phyloP scores from a whole-genome alignment of 257 asterid genomes.

The Nicotiana knightiana region DNA sequence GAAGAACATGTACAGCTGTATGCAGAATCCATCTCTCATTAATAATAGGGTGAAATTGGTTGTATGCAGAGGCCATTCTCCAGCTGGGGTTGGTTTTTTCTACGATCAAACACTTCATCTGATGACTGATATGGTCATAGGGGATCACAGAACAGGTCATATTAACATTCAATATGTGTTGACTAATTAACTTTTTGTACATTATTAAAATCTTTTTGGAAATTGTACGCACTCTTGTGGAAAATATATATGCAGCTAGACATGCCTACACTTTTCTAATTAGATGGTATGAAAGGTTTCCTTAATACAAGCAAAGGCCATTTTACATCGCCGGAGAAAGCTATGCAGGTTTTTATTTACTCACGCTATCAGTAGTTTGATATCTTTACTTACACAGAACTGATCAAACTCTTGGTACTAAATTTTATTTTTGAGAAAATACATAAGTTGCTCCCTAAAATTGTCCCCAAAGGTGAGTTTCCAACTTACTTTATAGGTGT shows the following conservation, averaged over 20 bases:
- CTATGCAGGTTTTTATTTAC: slow-evolving; percentile 21
- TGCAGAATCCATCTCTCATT: no score
- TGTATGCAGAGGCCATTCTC: slow-evolving; percentile 59
- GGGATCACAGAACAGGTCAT: slow-evolving; percentile 51
- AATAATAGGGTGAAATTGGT: not conserved
- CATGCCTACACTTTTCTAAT: slow-evolving; percentile 48
- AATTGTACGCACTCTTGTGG: not conserved
- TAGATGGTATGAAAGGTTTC: slow-evolving; percentile 55
- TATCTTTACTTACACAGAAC: no score
- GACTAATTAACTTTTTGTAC: not conserved
- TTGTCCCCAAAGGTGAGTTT: no score
- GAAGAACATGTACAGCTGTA: no score
- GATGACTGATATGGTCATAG: slow-evolving; percentile 22
- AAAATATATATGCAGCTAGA: slow-evolving; percentile 24
- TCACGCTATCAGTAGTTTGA: not conserved
- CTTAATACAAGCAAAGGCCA: slow-evolving; percentile 42
- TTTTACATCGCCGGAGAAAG: slow-evolving; percentile 33
- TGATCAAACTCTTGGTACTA: no score
- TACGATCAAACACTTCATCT: slow-evolving; percentile 42
- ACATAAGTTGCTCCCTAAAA: no score
- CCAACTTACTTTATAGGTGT: no score
- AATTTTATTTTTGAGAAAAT: no score
- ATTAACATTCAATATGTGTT: not conserved
- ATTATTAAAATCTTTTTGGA: not conserved
- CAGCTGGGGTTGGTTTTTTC: slow-evolving; percentile 72